Evolutionary conservation across 352 stramenopile species (phyloP).

Genomic region (Phytophthora sojae): DNA sequence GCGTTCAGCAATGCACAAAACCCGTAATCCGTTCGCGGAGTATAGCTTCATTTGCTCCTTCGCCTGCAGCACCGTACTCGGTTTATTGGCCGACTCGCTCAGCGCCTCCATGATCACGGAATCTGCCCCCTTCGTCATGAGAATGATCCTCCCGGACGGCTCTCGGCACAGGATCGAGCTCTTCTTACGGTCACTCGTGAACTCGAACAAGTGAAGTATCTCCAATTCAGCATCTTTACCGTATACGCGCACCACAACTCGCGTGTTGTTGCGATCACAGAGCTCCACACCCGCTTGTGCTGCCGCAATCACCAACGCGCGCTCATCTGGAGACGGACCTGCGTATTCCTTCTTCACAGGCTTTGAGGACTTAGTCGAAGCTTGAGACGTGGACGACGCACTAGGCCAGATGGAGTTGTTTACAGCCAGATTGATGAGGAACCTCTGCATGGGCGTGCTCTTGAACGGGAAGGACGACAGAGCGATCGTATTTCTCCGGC

Average conservation of each 20-base stretch:
- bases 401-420: conserved; percentile 69
- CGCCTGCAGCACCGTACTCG: conserved; percentile 34
- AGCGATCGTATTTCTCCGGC: conserved; percentile 14
- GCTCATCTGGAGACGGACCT: conserved; percentile 83
- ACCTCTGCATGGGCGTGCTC: conserved; percentile 40
- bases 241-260: conserved; percentile 37
- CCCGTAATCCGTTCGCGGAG: conserved; percentile 68
- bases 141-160: conserved; percentile 37
- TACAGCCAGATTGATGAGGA: conserved; percentile 62
- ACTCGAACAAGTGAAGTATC: conserved; percentile 70
- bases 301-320: conserved; percentile 67
- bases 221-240: conserved; percentile 44
- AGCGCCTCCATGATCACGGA: conserved; percentile 78
- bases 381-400: background rate
- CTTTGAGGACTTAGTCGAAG: background rate
- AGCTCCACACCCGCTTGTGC: conserved; percentile 57
- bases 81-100: conserved; percentile 35
- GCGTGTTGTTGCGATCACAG: conserved; percentile 38
- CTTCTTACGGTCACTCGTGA: conserved; percentile 73
- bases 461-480: conserved; percentile 19
- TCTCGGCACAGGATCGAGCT: conserved; percentile 66
- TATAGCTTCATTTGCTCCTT: conserved; percentile 65
- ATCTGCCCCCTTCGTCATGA: conserved; percentile 91
- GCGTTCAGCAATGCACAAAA: conserved; percentile 73
- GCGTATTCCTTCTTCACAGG: conserved; percentile 60